phyloP scores from a whole-genome alignment of 1,139 yeast genomes.

The Kodamaea sp. region DNA sequence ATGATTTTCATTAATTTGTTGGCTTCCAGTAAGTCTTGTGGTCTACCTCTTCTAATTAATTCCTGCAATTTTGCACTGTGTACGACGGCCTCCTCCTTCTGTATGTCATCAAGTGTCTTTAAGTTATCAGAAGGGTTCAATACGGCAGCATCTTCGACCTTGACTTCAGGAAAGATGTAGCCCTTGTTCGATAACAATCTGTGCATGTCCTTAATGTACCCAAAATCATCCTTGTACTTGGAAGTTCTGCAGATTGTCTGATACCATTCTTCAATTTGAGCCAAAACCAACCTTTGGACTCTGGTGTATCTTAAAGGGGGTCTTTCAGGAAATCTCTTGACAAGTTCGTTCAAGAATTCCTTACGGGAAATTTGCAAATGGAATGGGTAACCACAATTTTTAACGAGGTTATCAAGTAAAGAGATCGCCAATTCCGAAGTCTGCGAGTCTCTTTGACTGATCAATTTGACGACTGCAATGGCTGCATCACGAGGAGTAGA shows the following conservation, averaged over 20 bases:
- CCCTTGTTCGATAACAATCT: slow-evolving; percentile 84
- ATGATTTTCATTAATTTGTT: slow-evolving; percentile 94
- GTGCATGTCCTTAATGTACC: slow-evolving; percentile 94
- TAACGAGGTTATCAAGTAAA: slow-evolving; percentile 84
- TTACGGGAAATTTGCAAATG: slow-evolving; percentile 93
- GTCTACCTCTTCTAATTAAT: slow-evolving; percentile 91
- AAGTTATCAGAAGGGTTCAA: slow-evolving; percentile 88
- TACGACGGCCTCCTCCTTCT: slow-evolving; percentile 88
- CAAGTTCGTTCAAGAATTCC: slow-evolving; percentile 91
- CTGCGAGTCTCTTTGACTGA: slow-evolving; percentile 82
- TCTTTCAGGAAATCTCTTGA: slow-evolving; percentile 89
- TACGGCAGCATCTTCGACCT: slow-evolving; percentile 89
- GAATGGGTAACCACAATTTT: slow-evolving; percentile 97
- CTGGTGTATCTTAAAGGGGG: slow-evolving; percentile 87
- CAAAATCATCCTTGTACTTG: slow-evolving; percentile 86
- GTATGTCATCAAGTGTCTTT: slow-evolving; percentile 86
- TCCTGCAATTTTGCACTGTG: slow-evolving; percentile 96
- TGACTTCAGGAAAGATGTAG: slow-evolving; percentile 88
- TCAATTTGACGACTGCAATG: slow-evolving; percentile 78
- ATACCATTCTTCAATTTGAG: slow-evolving; percentile 96
- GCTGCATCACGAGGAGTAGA: slow-evolving; percentile 92
- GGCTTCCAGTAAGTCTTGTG: slow-evolving; percentile 94
- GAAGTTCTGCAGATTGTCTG: slow-evolving; percentile 92
- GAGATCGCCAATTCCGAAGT: slow-evolving; percentile 61
- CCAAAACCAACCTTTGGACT: slow-evolving; percentile 80